phyloP scores from a whole-genome alignment of 169 alveolate species.

The Eimeria zaria region DNA sequence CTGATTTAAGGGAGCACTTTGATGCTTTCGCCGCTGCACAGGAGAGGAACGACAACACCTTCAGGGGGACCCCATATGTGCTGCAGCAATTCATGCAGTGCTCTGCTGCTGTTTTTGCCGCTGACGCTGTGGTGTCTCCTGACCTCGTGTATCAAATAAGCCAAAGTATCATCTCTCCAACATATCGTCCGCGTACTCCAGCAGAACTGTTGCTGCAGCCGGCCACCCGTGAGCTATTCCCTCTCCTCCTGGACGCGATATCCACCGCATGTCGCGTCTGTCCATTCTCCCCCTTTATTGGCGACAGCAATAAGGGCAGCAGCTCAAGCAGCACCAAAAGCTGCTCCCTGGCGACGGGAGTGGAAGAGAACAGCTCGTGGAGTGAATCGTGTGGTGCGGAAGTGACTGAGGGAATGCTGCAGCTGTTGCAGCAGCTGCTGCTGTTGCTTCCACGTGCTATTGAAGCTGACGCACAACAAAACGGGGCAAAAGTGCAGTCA shows the following conservation, averaged over 20 bases:
- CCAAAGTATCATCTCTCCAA: not conserved
- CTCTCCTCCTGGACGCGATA: constrained; percentile 53
- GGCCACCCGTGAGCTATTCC: constrained; percentile 62
- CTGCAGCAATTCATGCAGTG: constrained; percentile 59
- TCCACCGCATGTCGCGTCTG: constrained; percentile 71
- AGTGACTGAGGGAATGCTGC: constrained; percentile 64
- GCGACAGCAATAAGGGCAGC: not conserved
- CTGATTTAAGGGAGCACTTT: not conserved
- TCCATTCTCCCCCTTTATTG: constrained; percentile 12
- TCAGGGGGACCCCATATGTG: constrained; percentile 13
- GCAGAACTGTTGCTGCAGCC: constrained; percentile 79
- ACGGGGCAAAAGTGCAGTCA: constrained; percentile 32
- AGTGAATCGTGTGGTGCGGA: not conserved
- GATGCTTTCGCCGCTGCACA: not conserved
- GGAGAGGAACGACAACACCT: not conserved
- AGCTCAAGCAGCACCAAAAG: not conserved
- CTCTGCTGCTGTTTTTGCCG: constrained; percentile 51
- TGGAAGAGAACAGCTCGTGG: not conserved
- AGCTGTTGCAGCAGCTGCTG: constrained; percentile 80
- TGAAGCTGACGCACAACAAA: constrained; percentile 70
- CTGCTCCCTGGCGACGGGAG: constrained; percentile 14
- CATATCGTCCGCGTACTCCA: constrained; percentile 52
- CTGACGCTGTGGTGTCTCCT: constrained; percentile 55
- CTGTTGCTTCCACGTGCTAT: constrained; percentile 69
- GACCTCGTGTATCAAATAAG: constrained; percentile 59